Conservation (phyloP, 163 green algal species). For the Scenedesmus sp. region DNA sequence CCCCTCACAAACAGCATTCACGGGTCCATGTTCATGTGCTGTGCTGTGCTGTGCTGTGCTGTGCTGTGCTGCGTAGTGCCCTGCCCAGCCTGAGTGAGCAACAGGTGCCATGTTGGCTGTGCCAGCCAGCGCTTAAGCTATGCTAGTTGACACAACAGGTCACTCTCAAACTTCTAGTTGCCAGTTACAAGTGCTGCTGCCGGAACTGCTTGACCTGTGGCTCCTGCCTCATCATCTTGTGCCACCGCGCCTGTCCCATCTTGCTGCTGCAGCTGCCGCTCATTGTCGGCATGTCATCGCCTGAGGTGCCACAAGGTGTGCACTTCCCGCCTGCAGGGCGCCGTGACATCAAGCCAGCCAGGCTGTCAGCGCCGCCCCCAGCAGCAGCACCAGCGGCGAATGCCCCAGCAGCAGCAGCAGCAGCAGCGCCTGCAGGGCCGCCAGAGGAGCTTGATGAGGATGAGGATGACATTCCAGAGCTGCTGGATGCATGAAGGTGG, state of each 20-base stretch:
- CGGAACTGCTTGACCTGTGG: too few relatives aligned
- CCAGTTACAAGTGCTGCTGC: too few relatives aligned
- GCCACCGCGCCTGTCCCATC: too few relatives aligned
- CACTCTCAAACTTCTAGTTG: too few relatives aligned
- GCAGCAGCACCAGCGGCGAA: background rate
- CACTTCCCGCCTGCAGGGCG: background rate
- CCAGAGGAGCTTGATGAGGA: background rate
- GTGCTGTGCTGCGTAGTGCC: background rate
- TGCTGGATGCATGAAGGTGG: background rate
- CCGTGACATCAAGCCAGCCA: background rate
- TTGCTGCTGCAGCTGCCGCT: slow-evolving; percentile 13
- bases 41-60: background rate
- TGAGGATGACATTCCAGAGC: too few relatives aligned
- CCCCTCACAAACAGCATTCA: too few relatives aligned
- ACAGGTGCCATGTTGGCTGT: too few relatives aligned
- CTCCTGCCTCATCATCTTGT: too few relatives aligned
- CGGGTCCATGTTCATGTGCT: background rate
- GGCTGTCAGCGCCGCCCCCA: slow-evolving; percentile 9
- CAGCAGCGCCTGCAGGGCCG: background rate
- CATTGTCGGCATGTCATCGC: background rate
- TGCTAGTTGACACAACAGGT: too few relatives aligned
- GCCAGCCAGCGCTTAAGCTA: too few relatives aligned
- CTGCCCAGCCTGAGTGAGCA: background rate
- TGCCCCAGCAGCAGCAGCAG: background rate
- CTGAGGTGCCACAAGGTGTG: background rate